Evolutionary conservation across 495 filamentous ascomycete genomes (phyloP).

Genomic region (Pseudevernia furfuracea): DNA sequence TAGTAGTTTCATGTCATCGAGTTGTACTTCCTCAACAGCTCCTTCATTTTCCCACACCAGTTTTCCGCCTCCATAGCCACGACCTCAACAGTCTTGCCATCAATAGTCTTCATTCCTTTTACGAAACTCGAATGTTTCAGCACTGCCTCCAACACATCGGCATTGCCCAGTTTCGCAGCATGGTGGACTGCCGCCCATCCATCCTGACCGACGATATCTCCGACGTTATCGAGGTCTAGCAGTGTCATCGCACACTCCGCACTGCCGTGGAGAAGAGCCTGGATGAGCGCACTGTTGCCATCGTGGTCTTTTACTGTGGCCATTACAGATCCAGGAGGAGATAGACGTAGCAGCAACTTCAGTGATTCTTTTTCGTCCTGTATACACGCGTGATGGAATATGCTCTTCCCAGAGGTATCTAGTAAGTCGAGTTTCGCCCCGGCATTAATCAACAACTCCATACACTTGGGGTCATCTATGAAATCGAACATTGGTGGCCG

Average conservation of each 20-base stretch:
- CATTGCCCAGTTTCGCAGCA: conserved; percentile 17
- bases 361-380: conserved; percentile 12
- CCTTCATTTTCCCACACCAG: conserved; percentile 10
- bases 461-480: conserved; percentile 17
- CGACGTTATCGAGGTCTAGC: conserved; percentile 8
- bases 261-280: conserved; percentile 12
- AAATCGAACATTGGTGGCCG: conserved; percentile 19
- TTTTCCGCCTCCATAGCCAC: conserved; percentile 17
- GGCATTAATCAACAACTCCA: conserved; percentile 6
- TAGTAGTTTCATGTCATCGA: background rate
- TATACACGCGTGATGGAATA: conserved; percentile 19
- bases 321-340: conserved; percentile 8
- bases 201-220: conserved; percentile 17
- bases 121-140: conserved; percentile 11
- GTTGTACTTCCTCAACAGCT: conserved; percentile 1
- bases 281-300: conserved; percentile 18
- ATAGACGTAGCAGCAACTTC: background rate
- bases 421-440: conserved; percentile 14
- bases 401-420: conserved; percentile 11
- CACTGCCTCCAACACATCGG: conserved; percentile 8
- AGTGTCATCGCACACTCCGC: conserved; percentile 5
- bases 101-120: conserved; percentile 17
- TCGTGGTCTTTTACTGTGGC: conserved; percentile 17
- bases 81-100: conserved; percentile 21
- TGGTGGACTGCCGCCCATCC: conserved; percentile 20